phyloP scores from a whole-genome alignment of 306 rosid species.

The Vigna mungo region DNA sequence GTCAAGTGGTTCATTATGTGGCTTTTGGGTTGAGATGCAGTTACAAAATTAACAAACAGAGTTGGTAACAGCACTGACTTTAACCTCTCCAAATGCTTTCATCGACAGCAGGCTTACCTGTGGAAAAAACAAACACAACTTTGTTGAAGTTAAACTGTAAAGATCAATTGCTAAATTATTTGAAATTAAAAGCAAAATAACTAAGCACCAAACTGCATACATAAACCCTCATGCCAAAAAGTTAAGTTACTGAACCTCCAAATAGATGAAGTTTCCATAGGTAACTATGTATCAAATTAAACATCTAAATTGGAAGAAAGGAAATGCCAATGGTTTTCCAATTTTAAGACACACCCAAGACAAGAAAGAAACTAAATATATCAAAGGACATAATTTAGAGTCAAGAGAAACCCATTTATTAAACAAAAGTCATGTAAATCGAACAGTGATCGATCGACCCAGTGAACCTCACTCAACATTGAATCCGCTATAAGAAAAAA shows the following conservation, averaged over 20 bases:
- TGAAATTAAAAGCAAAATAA: constrained; percentile 6
- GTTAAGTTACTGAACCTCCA: not conserved
- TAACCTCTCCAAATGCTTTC: constrained; percentile 55
- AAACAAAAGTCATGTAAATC: not conserved
- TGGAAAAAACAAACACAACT: not conserved
- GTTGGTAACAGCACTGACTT: constrained; percentile 15
- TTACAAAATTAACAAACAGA: not conserved
- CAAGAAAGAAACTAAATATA: not conserved
- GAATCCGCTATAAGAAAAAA: not conserved
- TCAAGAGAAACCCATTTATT: not conserved
- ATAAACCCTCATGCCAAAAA: not conserved
- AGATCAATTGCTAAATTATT: not conserved
- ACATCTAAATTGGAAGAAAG: not conserved
- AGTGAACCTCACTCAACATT: not conserved
- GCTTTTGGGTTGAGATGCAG: constrained; percentile 10
- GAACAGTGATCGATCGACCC: constrained; percentile 27
- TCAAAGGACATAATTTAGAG: not conserved
- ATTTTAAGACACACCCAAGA: not conserved
- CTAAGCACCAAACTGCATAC: not conserved
- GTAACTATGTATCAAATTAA: not conserved
- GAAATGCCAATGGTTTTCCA: not conserved
- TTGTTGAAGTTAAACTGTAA: not conserved
- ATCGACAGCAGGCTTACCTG: constrained; percentile 47
- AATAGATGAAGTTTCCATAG: not conserved
- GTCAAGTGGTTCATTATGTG: constrained; percentile 17